Evolutionary conservation across 148 eudicot species (phyloP), one percentile per base, ranked within the genome.

Genomic region (Suaeda aralocaspica): DNA sequence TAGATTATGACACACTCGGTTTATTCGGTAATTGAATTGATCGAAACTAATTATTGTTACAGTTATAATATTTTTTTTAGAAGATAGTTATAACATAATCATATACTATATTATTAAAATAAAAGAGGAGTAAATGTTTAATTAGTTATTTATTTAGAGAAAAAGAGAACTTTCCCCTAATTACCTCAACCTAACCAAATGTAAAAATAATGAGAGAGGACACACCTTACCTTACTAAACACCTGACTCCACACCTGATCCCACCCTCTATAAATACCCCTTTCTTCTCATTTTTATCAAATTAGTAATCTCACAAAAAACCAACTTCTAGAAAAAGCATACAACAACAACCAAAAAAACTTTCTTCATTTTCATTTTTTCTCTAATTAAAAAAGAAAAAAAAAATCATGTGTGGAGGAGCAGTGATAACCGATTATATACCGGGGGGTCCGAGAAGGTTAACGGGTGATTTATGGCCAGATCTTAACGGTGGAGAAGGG

Each of bases 401-500:
- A 59, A 29, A 33, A 60, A 42, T 39, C 61, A 72, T 72, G 75
- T 72, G 75, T 72, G 75, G 75, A 25, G 75, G 69, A 33, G 74
- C 74, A 31, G 66, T 72, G 1, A 63, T 72, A 13, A 61, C 74
- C 19, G 74, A 52, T 4, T 72, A 33, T 26, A 72, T 59, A 30
- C 66, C 68, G 2, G 19, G 56, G 39, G 75, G 61, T 63, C 62
- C 75, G 63, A 60, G 64, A 24, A 21, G 48, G 9, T 22, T 44
- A 26, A 33, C 34, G 9, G 49, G 24, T 1, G 90, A 81, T 22
- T 66, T 58, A 0, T 84, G 96, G 95, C 74, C 72, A 10, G 85
- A 70, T 77, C 79, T 79, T 50, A 19, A 33, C 59, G 68, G 33
- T 59, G 74, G 50, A n/a, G 49, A 36, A 16, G 26, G 19, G 6